Evolutionary conservation across 1,139 yeast genomes (phyloP), one percentile per base, ranked within the genome.

Genomic region (Blastobotrys petasosporus): DNA sequence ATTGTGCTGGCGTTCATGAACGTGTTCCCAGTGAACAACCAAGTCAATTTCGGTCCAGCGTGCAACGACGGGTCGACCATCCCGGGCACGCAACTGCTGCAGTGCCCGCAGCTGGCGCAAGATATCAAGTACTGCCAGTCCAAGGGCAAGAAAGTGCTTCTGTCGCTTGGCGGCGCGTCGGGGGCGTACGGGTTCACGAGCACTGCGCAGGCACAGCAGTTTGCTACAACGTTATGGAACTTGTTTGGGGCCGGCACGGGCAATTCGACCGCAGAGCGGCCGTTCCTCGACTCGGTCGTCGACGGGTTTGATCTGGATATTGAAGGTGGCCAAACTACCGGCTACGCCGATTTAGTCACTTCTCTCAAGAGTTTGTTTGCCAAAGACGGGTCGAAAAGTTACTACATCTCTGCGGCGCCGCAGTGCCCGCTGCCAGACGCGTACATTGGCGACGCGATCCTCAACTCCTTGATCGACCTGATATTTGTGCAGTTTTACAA

Each of bases 351-450:
- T 4, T 66, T 82, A 49, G 82, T 64, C 17, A 57, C 50, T 16
- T 53, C 56, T 39, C 73, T 90, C 59, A 80, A 92, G 68, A 56
- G 62, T 11, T 69, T 76, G 50, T 85, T 74, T 56, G 68, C 69
- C 16, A 30, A 51, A 9, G 60, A 68, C 13, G 82, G 59, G 12
- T 54, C 60, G 31, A 59, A 56, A 62, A 59, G 63, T 12, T 59
- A 58, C 63, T 59, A 65, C 13, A 97, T 29, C 97, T 90, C 70
- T 90, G 95, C 95, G 53, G 95, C 97, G 52, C 97, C 97, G 23
- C 97, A 90, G 69, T 90, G 97, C 68, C 84, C 83, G 23, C 83
- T 82, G 60, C 97, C 97, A 15, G 97, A 90, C 69, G 88, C 82
- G 8, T 77, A 85, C 39, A 79, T 85, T 39, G 90, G 92, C 51